These are phyloP conservation scores for Filobasidium wieringae DNA, from an alignment of 768 basidiomycete genomes.

Conservation along the genomic window DNA sequence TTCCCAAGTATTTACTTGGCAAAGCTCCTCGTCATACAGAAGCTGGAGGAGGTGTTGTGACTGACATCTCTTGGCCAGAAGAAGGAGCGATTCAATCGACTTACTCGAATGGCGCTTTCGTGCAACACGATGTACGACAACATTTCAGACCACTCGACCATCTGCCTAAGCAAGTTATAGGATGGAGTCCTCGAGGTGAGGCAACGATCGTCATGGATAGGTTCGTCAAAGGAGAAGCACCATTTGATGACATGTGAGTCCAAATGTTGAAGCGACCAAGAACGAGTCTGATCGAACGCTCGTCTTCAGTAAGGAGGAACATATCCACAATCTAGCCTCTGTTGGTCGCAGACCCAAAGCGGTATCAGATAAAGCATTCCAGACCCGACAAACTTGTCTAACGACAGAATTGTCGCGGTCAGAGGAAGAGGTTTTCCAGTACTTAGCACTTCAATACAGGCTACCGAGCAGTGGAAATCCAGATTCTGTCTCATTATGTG, in stretches of 20 bases:
- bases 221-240: constrained; percentile 33
- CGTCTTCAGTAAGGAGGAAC: constrained; percentile 26
- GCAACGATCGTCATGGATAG: constrained; percentile 27
- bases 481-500: constrained; percentile 13
- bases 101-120: constrained; percentile 31
- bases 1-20: constrained; percentile 31
- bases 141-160: constrained; percentile 25
- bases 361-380: constrained; percentile 27
- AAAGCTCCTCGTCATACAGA: constrained; percentile 6
- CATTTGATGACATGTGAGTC: constrained; percentile 36
- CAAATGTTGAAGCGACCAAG: not conserved
- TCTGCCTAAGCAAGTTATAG: constrained; percentile 29
- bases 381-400: constrained; percentile 25
- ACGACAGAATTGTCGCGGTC: constrained; percentile 17
- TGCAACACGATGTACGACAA: constrained; percentile 23
- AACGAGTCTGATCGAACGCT: not conserved
- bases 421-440: constrained; percentile 27
- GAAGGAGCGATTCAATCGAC: constrained; percentile 23
- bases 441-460: constrained; percentile 30
- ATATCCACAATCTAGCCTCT: constrained; percentile 26
- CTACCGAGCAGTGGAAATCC: constrained; percentile 22
- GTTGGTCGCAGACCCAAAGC: constrained; percentile 22
- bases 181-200: constrained; percentile 30
- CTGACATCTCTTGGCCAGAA: constrained; percentile 27
- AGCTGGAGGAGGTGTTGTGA: constrained; percentile 21